These are phyloP conservation scores for Graphilbum fragrans DNA, from an alignment of 2,329 filamentous ascomycete genomes.

Conservation along the genomic window DNA sequence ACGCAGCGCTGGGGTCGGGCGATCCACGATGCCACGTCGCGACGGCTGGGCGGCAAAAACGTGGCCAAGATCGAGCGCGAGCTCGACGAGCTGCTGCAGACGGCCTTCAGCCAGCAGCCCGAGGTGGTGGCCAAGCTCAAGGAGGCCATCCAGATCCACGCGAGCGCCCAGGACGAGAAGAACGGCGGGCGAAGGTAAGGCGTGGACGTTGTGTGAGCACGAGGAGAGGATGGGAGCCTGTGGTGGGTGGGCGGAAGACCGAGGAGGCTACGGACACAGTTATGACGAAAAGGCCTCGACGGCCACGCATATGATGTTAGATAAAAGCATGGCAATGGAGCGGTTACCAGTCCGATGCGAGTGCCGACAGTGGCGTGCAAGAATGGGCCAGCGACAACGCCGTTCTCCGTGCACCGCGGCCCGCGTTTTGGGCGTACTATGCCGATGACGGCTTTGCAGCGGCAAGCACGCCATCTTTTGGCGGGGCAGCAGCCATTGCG, in stretches of 20 bases:
- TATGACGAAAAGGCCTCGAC: too few relatives aligned
- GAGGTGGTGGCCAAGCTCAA: slow-evolving; percentile 48
- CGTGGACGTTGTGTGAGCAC: neutral
- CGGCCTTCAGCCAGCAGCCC: slow-evolving; percentile 45
- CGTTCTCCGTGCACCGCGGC: too few relatives aligned
- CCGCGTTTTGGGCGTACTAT: too few relatives aligned
- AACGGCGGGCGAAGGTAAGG: slow-evolving; percentile 9
- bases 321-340: too few relatives aligned
- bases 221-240: neutral
- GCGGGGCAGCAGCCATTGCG: too few relatives aligned
- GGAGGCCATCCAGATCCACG: slow-evolving; percentile 47
- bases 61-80: slow-evolving; percentile 42
- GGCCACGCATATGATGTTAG: too few relatives aligned
- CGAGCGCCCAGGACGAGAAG: slow-evolving; percentile 35
- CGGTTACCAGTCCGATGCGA: too few relatives aligned
- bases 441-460: neutral
- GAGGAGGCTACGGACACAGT: too few relatives aligned
- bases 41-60: slow-evolving; percentile 35
- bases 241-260: too few relatives aligned
- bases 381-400: too few relatives aligned
- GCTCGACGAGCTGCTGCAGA: slow-evolving; percentile 41
- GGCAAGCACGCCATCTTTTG: neutral
- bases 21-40: slow-evolving; percentile 34
- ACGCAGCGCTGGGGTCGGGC: slow-evolving; percentile 46
- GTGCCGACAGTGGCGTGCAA: too few relatives aligned